Evolutionary conservation across 1,284 basidiomycete species (phyloP).

Genomic region (Xerocomus minutiporus): DNA sequence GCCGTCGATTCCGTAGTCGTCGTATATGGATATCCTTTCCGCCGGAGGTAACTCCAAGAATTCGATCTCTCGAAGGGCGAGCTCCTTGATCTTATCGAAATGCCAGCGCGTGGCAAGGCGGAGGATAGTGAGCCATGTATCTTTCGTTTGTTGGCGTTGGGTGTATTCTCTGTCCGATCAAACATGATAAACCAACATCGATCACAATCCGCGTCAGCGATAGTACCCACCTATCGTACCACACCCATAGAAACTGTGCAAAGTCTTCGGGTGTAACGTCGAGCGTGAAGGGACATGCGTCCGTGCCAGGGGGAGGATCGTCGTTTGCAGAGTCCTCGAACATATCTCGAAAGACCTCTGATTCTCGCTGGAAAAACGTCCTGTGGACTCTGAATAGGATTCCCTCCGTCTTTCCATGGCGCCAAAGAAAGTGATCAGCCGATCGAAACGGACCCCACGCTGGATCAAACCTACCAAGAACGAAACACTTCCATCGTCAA

Average conservation of each 20-base stretch:
- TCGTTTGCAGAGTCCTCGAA: conserved; percentile 36
- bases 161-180: conserved; percentile 24
- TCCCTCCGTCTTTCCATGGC: conserved; percentile 41
- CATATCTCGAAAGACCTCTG: conserved; percentile 44
- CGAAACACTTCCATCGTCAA: conserved; percentile 17
- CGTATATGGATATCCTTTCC: conserved; percentile 37
- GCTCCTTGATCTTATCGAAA: conserved; percentile 22
- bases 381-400: conserved; percentile 54
- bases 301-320: conserved; percentile 36
- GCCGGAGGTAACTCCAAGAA: conserved; percentile 33
- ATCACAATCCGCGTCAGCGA: neutral
- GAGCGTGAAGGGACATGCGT: conserved; percentile 44
- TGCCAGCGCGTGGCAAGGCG: conserved; percentile 28
- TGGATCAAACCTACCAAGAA: conserved; percentile 19
- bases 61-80: conserved; percentile 30
- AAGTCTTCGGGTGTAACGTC: conserved; percentile 51
- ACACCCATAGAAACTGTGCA: conserved; percentile 60
- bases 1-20: conserved; percentile 34
- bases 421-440: conserved; percentile 6
- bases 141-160: conserved; percentile 9
- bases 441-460: neutral
- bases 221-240: conserved; percentile 54
- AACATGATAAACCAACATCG: neutral
- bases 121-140: conserved; percentile 29
- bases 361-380: conserved; percentile 65